Base-by-base conservation (phyloP, 441 rosid species). In the Sinapis alba region DNA sequence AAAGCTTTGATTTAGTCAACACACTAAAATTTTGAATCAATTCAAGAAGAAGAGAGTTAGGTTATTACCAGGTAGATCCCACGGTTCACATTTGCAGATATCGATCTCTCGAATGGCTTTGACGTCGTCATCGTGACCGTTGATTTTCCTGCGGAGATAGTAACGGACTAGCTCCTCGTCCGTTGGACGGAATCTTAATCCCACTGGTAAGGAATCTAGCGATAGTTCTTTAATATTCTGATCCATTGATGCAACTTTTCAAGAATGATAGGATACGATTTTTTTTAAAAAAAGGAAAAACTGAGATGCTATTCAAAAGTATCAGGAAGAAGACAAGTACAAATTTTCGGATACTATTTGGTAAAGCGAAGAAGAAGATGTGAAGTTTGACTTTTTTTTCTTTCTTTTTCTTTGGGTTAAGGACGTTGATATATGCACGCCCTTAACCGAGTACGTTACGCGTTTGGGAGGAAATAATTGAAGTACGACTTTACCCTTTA, bases 51-150 rank as follows among this genome's bases (percentile, higher is more conserved):
- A 51, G 54, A 47, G 3, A 50, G 23, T 50, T 10, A n/a, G 18
- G 56, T 7, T 7, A 2, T 45, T 76, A 88, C 94, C 90, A 69
- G 98, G 98, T 70, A 93, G 85, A 80, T 93, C 98, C 94, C 96
- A 91, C 12, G 98, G 98, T 81, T 93, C 98, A 79, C 85, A 80
- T 86, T 86, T 90, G 56, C 96, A 93, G 65, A 93, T 88, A 79
- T 93, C 98, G 77, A 93, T 84, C 65, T 90, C 98, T 6, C 82
- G 81, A 38, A 93, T 93, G 7, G 89, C 86, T 30, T 45, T 58
- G 62, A 91, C 94, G 7, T 83, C 82, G 13, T 80, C 60, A 54
- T 86, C 68, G 8, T 82, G 72, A 0, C 97, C 97, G 68, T 91
- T 93, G 69, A 93, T 89, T 81, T 93, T 93, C 72, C 36, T 47